Evolutionary conservation across 163 green algal species (phyloP).

Genomic region (Scenedesmus sp.): DNA sequence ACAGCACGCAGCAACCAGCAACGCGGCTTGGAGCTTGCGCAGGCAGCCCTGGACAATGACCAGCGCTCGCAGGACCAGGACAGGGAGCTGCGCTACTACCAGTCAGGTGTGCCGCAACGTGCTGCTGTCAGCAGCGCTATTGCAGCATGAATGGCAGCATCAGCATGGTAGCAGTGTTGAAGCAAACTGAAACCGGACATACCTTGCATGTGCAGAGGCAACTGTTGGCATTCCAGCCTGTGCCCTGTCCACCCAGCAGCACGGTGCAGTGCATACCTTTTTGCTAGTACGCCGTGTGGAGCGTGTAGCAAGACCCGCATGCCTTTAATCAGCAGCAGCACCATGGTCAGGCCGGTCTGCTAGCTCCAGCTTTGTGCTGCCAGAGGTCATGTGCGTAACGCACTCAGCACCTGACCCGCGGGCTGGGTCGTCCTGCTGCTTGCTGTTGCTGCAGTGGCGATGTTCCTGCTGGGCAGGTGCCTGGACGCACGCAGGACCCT

Average conservation of each 20-base stretch:
- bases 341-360: background rate
- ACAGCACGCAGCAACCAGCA: slow-evolving; percentile 33
- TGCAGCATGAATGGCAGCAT: background rate
- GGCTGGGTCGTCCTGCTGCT: background rate
- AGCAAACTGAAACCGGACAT: background rate
- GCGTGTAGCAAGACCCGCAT: background rate
- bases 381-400: background rate
- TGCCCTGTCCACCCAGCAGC: too few relatives aligned
- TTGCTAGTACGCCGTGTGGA: too few relatives aligned
- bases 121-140: background rate
- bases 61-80: slow-evolving; percentile 32
- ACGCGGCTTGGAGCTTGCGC: slow-evolving; percentile 38
- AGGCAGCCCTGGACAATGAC: slow-evolving; percentile 44
- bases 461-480: slow-evolving; percentile 40
- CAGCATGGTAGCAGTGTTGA: background rate
- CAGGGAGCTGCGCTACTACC: slow-evolving; percentile 47
- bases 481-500: slow-evolving; percentile 43
- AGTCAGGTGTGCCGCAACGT: slow-evolving; percentile 16
- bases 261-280: background rate
- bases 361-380: background rate
- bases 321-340: too few relatives aligned
- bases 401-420: background rate
- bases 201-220: background rate
- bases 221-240: background rate
- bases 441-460: slow-evolving; percentile 27